Conservation (phyloP, 2,329 filamentous ascomycete genomes). For the Didymella keratinophila region DNA sequence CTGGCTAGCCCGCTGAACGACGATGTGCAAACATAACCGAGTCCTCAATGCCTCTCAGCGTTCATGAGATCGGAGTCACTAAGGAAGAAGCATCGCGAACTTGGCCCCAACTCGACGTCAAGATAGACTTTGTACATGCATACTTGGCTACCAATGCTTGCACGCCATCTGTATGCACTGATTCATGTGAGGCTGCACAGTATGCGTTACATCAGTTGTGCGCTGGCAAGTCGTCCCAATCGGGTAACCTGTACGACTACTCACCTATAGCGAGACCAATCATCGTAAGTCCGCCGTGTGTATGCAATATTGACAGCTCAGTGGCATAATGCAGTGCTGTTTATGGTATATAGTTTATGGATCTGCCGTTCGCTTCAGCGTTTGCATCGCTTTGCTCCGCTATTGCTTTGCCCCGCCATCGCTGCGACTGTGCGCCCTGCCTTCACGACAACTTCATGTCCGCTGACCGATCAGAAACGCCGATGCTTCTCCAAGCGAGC, state of each 20-base stretch:
- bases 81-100: neutral
- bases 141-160: neutral
- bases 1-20: no score
- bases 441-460: neutral
- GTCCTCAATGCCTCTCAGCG: neutral
- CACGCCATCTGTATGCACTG: neutral
- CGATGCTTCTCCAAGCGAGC: neutral
- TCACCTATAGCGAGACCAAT: conserved; percentile 9
- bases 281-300: neutral
- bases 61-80: no score
- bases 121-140: conserved; percentile 3
- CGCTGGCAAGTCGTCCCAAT: conserved; percentile 16
- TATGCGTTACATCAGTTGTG: conserved; percentile 13
- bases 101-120: neutral
- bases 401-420: no score
- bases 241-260: conserved; percentile 17
- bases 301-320: conserved; percentile 1
- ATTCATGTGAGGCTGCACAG: conserved; percentile 1
- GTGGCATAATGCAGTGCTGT: neutral
- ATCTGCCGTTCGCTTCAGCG: neutral
- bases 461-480: neutral
- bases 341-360: neutral
- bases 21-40: neutral
- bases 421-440: neutral
- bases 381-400: no score